Base-by-base conservation (phyloP, 108 stramenopile genomes). In the Nannochloropsis gaditana region DNA sequence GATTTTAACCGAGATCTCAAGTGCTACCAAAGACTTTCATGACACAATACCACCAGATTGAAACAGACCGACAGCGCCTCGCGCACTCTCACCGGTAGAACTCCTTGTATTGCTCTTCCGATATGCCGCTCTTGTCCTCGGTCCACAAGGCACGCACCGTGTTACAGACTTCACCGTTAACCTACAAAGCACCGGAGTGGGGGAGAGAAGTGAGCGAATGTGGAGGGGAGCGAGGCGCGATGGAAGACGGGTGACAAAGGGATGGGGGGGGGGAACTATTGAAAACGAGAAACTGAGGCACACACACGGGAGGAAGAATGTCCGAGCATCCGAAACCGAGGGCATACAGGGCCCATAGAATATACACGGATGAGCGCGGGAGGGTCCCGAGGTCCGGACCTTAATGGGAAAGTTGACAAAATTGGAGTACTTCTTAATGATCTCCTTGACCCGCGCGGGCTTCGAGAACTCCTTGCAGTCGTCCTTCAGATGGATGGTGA, bases 341-440 rank as follows among this genome's bases (percentile, higher is more conserved):
- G 15, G 15, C 11, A 50, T 10, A 15, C 11, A 1, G 15, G 47
- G 47, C 11, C 10, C 10, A 50, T 11, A 50, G 47, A 15, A 50
- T 10, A 50, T 11, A 15, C 10, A 50, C 0, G 47, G 10, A 50
- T 50, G 47, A 15, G 47, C 10, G 47, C 11, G 47, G 15, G 11
- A 50, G 47, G 1, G 47, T 11, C 10, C 31, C 31, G 31, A 31
- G 31, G 31, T 31, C 31, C n/a, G 59, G 4, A 73, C 88, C 83
- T 89, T 93, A 85, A 99, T 98, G 11, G 99, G 99, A 89, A 96
- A 98, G 45, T 92, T 92, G n/a, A 99, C 97, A 89, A 98, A 99
- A 86, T 98, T 98, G 83, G 95, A 96, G 89, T 99, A 98, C 91
- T 95, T 93, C 89, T 95, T 94, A 84, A 99, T 87, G 79, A 98